These are phyloP conservation scores for Pseudovirgaria hyperparasitica DNA, from an alignment of 2,329 filamentous ascomycete species.

Conservation along the genomic window DNA sequence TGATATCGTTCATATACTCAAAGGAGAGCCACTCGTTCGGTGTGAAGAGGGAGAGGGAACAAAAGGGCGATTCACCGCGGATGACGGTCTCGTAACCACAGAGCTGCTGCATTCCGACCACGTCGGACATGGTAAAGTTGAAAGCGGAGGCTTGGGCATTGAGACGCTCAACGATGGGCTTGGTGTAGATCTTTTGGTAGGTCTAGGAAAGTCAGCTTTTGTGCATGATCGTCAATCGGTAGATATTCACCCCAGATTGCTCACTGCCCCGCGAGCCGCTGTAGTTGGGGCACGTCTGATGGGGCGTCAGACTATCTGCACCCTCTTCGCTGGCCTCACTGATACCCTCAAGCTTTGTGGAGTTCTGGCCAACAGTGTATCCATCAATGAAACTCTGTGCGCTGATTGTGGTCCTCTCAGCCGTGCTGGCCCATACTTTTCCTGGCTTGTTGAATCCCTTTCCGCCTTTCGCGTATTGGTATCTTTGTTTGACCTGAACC, in stretches of 20 bases:
- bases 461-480: too few relatives aligned
- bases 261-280: slow-evolving; percentile 44
- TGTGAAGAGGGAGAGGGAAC: slow-evolving; percentile 44
- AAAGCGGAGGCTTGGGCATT: slow-evolving; percentile 41
- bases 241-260: slow-evolving; percentile 29
- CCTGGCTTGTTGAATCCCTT: slow-evolving; percentile 37
- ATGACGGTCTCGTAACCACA: slow-evolving; percentile 56
- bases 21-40: slow-evolving; percentile 54
- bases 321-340: slow-evolving; percentile 45
- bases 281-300: slow-evolving; percentile 52
- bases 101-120: slow-evolving; percentile 53
- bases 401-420: slow-evolving; percentile 47
- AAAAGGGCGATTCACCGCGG: slow-evolving; percentile 48
- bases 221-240: neutral
- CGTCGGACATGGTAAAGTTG: slow-evolving; percentile 50
- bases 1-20: slow-evolving; percentile 52
- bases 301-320: slow-evolving; percentile 50
- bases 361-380: slow-evolving; percentile 39
- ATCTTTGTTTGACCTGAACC: slow-evolving; percentile 44
- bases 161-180: slow-evolving; percentile 46
- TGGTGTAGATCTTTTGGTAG: slow-evolving; percentile 44
- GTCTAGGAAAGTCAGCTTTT: slow-evolving; percentile 12
- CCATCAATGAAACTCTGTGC: slow-evolving; percentile 47
- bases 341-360: slow-evolving; percentile 42
- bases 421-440: slow-evolving; percentile 49